Evolutionary conservation across 148 eudicot genomes (phyloP).

Genomic region (Salicornia ramosissima): DNA sequence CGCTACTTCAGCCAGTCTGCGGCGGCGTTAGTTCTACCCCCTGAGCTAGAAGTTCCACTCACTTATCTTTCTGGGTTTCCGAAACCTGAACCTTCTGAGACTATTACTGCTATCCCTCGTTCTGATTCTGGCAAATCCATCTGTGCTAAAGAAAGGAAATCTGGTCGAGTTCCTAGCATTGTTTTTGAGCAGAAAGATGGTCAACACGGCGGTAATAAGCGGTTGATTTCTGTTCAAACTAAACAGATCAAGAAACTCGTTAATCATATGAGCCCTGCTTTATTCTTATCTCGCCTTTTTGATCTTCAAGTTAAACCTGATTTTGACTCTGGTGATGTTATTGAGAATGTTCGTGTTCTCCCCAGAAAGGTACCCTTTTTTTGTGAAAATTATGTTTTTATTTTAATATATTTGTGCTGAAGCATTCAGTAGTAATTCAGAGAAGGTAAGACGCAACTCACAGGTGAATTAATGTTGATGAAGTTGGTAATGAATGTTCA

Average conservation of each 20-base stretch:
- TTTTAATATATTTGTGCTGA: background rate
- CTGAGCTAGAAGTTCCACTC: constrained; percentile 30
- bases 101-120: constrained; percentile 61
- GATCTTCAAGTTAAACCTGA: constrained; percentile 57
- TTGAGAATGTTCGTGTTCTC: constrained; percentile 75
- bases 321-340: constrained; percentile 45
- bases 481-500: too few relatives aligned
- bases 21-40: constrained; percentile 29
- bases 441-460: too few relatives aligned
- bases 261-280: constrained; percentile 44
- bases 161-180: constrained; percentile 74
- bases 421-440: too few relatives aligned
- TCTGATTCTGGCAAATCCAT: constrained; percentile 53
- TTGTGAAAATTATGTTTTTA: background rate
- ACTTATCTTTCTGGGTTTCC: constrained; percentile 62
- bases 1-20: constrained; percentile 43
- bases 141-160: constrained; percentile 52
- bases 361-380: constrained; percentile 47
- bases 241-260: constrained; percentile 90
- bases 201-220: constrained; percentile 85
- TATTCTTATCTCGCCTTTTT: constrained; percentile 65
- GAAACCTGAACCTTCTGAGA: constrained; percentile 69
- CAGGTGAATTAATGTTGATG: too few relatives aligned
- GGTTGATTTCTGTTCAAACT: constrained; percentile 63
- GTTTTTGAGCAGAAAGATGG: constrained; percentile 91